Base-by-base conservation (phyloP, 768 basidiomycete species). In the Lentinula sp. region DNA sequence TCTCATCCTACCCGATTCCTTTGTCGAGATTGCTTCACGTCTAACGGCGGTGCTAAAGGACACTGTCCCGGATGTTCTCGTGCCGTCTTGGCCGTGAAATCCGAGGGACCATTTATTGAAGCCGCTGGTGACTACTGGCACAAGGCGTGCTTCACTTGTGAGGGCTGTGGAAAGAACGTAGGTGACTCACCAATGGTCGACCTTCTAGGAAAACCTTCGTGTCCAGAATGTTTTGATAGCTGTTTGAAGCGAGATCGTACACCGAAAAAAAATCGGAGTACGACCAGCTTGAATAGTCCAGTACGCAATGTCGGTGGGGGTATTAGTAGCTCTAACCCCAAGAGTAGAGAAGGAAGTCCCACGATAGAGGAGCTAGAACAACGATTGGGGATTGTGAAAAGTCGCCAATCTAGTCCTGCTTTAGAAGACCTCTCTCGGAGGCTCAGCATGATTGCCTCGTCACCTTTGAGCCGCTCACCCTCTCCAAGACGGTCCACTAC, bases 171-270 rank as follows among this genome's bases (percentile, higher is more conserved):
- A 70, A 88, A 84, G 73, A 81, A 86, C 63, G 86, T 93, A 36
- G 86, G 90, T 7, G 81, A 87, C 64, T 74, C 74, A 1, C 92
- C 92, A 0, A 85, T 91, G 84, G 87, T 93, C 36, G 92, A 93
- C 70, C 74, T 94, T n/a, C 74, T 91, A 12, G 92, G 92, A 4
- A 80, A 82, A 36, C 92, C 92, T 9, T 89, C 86, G 45, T 94
- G 92, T 66, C 76, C 80, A 6, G 87, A 87, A 45, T 94, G 92
- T 67, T 93, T 94, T 66, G 92, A 91, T 62, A 85, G 69, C 42
- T 91, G 89, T 68, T 77, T 92, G 51, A 84, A 81, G 61, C 77
- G 84, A 35, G 82, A 80, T 61, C 70, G 74, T 10, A 82, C 82
- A 12, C 77, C 79, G 64, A 77, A 78, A 71, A 79, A 76, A 64